Percentiles rank a stretch among this genome's conserved stretches.
Evolutionary conservation across 495 filamentous ascomycete species (phyloP).

Genomic region (Xylaria grammica): DNA sequence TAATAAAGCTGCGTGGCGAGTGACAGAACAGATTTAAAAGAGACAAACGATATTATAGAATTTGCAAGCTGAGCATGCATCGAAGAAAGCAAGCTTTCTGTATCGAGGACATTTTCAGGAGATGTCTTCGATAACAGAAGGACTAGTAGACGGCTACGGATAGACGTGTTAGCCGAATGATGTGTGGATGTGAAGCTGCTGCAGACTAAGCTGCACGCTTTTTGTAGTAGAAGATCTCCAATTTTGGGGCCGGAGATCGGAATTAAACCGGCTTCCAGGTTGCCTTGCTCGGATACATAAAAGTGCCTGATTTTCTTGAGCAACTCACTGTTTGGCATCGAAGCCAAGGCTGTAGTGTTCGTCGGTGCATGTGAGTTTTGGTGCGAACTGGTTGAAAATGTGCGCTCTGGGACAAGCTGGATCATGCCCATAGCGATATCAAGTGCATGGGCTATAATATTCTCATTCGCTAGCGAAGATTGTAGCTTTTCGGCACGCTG

Average conservation of each 20-base stretch:
- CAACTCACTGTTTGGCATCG: conserved; percentile 54
- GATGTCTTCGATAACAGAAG: conserved; percentile 64
- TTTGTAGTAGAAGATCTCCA: conserved; percentile 66
- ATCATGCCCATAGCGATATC: conserved; percentile 60
- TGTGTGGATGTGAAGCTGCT: conserved; percentile 45
- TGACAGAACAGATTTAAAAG: conserved; percentile 65
- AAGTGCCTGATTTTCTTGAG: conserved; percentile 67
- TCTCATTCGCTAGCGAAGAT: conserved; percentile 1
- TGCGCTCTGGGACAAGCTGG: conserved; percentile 71
- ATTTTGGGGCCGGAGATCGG: conserved; percentile 64
- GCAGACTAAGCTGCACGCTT: conserved; percentile 60
- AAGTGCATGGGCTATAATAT: conserved; percentile 48
- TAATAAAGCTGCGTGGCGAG: conserved; percentile 68
- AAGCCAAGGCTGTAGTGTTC: conserved; percentile 29
- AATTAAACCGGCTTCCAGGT: conserved; percentile 53
- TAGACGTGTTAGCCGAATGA: conserved; percentile 44
- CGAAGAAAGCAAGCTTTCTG: conserved; percentile 59
- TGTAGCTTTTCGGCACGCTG: conserved; percentile 31
- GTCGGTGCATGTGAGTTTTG: conserved; percentile 36
- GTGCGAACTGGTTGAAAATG: conserved; percentile 57
- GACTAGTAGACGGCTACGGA: conserved; percentile 57
- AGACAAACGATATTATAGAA: conserved; percentile 46
- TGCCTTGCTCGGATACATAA: conserved; percentile 65
- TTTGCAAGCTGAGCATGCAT: conserved; percentile 53
- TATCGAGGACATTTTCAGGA: conserved; percentile 57